Base-by-base conservation (phyloP, 768 basidiomycete species). In the Phaeotremella skinneri region DNA sequence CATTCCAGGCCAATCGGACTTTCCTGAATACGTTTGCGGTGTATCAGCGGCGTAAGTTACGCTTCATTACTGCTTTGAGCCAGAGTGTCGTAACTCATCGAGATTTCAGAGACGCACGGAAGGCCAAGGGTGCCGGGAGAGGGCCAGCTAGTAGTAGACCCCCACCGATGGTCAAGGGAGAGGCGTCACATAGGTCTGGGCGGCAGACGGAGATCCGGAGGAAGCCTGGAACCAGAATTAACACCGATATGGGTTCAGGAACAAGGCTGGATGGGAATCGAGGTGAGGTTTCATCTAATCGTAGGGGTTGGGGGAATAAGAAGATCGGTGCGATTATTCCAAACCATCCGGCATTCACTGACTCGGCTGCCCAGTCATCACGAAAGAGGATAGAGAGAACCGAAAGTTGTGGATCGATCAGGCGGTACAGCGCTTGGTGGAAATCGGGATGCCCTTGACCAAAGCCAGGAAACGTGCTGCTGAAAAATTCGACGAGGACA, bases 11-110 rank as follows among this genome's bases (percentile, higher is more conserved):
- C 53, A 56, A 20, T 63, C 62, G n/a, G 73, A 76, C 51, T 68
- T 73, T 48, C 75, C 75, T 4, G 73, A 76, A 62, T 74, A 76
- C 47, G 62, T 76, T 14, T 76, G 75, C 34, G 75, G 69, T 45
- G 73, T 72, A 2, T 66, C 65, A 49, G 66, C 66, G 0, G 63
- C 58, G 69, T 69, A 41, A 48, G 68, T 52, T 27, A 13, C 2
- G 11, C 3, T 26, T 25, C 20, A 17, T 39, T 11, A 7, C 31
- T 26, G n/a, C 17, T 21, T 6, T 50, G 7, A 52, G 23, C 20
- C 14, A 14, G 37, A n/a, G 7, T 45, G 21, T 45, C 43, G 23
- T 13, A 7, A 9, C 7, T 14, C 43, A 20, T 17, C n/a, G 2
- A 6, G 2, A 21, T 17, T 20, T 1, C 47, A 70, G 72, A 13